Percentiles rank a stretch among this genome's conserved stretches.
phyloP scores from a whole-genome alignment of 495 filamentous ascomycete genomes.

The Aspergillus cavernicola region DNA sequence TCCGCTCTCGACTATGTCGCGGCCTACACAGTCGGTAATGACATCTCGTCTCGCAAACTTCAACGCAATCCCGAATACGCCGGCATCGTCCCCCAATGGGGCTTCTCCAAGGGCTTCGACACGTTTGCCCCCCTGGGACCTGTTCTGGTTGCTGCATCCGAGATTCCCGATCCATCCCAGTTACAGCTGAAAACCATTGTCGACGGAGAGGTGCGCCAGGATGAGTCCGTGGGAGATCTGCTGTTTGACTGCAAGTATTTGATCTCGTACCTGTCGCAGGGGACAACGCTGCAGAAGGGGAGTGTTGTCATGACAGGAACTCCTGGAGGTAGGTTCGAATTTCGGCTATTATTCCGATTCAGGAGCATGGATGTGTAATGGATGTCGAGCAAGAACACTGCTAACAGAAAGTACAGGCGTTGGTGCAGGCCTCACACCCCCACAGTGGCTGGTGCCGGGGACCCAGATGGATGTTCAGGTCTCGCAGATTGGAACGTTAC shows the following conservation, averaged over 20 bases:
- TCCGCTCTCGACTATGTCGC: conserved; percentile 62
- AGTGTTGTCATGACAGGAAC: conserved; percentile 74
- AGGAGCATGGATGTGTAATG: no score
- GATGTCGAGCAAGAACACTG: no score
- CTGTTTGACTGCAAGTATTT: conserved; percentile 64
- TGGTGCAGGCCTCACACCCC: conserved; percentile 26
- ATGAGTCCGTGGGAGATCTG: conserved; percentile 61
- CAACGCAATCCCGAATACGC: conserved; percentile 45
- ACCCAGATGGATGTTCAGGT: conserved; percentile 38
- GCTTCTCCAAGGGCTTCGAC: conserved; percentile 70
- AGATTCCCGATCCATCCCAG: conserved; percentile 43
- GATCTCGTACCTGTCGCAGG: conserved; percentile 62
- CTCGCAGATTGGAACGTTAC: conserved; percentile 31
- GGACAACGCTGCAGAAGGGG: conserved; percentile 65
- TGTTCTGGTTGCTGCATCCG: conserved; percentile 3
- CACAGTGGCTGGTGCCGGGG: conserved; percentile 32
- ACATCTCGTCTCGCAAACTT: conserved; percentile 68
- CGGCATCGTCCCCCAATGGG: conserved; percentile 66
- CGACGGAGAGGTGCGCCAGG: conserved; percentile 62
- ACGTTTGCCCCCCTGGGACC: conserved; percentile 70
- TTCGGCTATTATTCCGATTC: no score
- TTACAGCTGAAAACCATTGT: conserved; percentile 55
- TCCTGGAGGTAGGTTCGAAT: conserved; percentile 17
- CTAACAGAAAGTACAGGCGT: neutral
- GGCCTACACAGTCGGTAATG: conserved; percentile 68